A percentile compares a stretch with the other conserved stretches of the same genome.
These are phyloP conservation scores for Xylaria sp. DNA, from an alignment of 2,329 filamentous ascomycete species.

Conservation along the genomic window DNA sequence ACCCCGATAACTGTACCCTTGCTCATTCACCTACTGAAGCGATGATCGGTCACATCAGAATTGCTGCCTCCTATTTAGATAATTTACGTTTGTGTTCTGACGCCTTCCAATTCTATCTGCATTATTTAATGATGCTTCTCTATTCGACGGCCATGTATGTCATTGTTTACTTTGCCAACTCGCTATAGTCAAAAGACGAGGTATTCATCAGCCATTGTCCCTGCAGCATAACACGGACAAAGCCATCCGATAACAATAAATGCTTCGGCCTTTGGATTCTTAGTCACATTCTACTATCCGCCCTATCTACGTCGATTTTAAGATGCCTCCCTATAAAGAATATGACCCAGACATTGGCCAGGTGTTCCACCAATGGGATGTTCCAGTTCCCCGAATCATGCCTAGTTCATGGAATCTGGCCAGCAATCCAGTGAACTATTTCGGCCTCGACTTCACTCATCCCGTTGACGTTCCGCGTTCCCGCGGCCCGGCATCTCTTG, in stretches of 20 bases:
- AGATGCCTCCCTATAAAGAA: constrained; percentile 2
- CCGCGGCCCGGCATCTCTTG: constrained; percentile 15
- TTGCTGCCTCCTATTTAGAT: not conserved
- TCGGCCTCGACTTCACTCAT: not conserved
- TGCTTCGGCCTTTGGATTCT: not conserved
- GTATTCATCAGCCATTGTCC: too few species aligned
- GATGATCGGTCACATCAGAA: too few species aligned
- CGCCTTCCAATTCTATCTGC: not conserved
- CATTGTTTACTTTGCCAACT: not conserved
- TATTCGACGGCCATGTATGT: not conserved
- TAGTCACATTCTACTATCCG: not conserved
- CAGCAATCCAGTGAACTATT: not conserved
- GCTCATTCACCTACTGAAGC: not conserved
- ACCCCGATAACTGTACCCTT: not conserved
- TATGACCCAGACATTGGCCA: constrained; percentile 21
- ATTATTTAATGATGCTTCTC: not conserved
- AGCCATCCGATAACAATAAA: not conserved
- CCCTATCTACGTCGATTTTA: not conserved
- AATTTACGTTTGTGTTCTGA: not conserved
- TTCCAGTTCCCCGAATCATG: not conserved
- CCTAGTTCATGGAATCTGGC: constrained; percentile 14
- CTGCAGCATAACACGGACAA: too few species aligned
- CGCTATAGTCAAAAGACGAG: not conserved
- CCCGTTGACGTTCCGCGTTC: too few species aligned
- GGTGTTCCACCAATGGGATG: constrained; percentile 19